These are phyloP conservation scores for Xylaria sp. DNA, from an alignment of 2,329 filamentous ascomycete genomes.

Conservation along the genomic window DNA sequence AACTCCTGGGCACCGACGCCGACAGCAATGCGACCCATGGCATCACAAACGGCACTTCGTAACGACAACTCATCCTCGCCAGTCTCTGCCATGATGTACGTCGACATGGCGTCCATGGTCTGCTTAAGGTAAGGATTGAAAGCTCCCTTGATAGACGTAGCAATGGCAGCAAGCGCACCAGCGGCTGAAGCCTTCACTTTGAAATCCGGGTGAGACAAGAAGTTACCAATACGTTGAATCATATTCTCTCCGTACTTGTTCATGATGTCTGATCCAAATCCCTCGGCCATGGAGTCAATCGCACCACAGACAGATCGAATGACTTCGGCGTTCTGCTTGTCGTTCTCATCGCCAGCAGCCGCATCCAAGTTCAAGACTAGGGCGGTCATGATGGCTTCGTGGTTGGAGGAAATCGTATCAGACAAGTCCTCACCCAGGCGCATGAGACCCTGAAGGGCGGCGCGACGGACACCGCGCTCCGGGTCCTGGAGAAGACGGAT, in stretches of 20 bases:
- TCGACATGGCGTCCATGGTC: conserved; percentile 86
- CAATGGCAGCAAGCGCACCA: conserved; percentile 87
- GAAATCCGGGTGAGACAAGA: conserved; percentile 82
- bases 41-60: conserved; percentile 86
- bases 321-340: conserved; percentile 80
- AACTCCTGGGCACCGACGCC: conserved; percentile 86
- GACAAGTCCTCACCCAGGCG: conserved; percentile 91
- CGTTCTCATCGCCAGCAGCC: conserved; percentile 68
- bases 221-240: conserved; percentile 79
- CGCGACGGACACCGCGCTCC: conserved; percentile 83
- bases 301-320: conserved; percentile 89
- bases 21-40: conserved; percentile 88
- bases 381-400: conserved; percentile 80
- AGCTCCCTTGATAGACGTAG: conserved; percentile 76
- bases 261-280: conserved; percentile 79
- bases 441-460: conserved; percentile 84
- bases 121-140: conserved; percentile 92
- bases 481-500: conserved; percentile 81
- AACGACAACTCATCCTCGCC: conserved; percentile 88
- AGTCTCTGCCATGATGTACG: conserved; percentile 83
- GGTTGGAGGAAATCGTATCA: conserved; percentile 84
- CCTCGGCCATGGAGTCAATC: conserved; percentile 88
- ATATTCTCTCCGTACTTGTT: conserved; percentile 80
- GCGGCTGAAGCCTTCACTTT: conserved; percentile 90
- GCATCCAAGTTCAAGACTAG: conserved; percentile 88